Evolutionary conservation across 495 filamentous ascomycete species (phyloP).

Genomic region (Talaromyces proteolyticus): DNA sequence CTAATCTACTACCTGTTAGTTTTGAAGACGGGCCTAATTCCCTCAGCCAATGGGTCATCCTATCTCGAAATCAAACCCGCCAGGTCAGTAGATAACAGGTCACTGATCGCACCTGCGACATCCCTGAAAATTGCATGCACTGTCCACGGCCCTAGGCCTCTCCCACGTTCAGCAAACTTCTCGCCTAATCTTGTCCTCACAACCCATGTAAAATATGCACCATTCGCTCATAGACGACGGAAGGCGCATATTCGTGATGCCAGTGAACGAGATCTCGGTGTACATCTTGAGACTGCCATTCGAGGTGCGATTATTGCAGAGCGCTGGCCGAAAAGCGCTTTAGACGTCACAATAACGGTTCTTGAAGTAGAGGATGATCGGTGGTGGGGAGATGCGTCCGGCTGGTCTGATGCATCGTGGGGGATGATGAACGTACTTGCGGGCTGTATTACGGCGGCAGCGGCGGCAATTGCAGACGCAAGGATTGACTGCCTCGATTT

Average conservation of each 20-base stretch:
- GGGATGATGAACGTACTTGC: conserved; percentile 87
- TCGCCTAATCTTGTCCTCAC: conserved; percentile 85
- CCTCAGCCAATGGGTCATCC: conserved; percentile 89
- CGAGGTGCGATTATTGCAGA: conserved; percentile 85
- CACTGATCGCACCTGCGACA: conserved; percentile 43
- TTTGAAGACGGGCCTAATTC: conserved; percentile 85
- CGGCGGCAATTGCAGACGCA: conserved; percentile 92
- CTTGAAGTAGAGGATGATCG: conserved; percentile 83
- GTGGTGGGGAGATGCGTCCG: conserved; percentile 48
- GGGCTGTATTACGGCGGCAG: conserved; percentile 88
- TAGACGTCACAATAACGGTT: conserved; percentile 87
- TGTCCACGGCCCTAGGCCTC: conserved; percentile 86
- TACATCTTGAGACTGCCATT: conserved; percentile 86
- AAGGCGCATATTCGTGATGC: conserved; percentile 83
- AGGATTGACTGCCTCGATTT: conserved; percentile 94
- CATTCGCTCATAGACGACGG: conserved; percentile 78
- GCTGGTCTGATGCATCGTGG: conserved; percentile 50
- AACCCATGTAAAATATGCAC: conserved; percentile 91
- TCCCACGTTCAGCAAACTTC: conserved; percentile 84
- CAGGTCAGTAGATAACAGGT: conserved; percentile 39
- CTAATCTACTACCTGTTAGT: conserved; percentile 44
- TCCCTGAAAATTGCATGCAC: conserved; percentile 86
- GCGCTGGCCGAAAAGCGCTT: conserved; percentile 92
- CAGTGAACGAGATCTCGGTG: conserved; percentile 81
- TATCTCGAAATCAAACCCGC: conserved; percentile 81